Evolutionary conservation across 2,329 filamentous ascomycete genomes (phyloP).

Genomic region (Cladosporium phlei): DNA sequence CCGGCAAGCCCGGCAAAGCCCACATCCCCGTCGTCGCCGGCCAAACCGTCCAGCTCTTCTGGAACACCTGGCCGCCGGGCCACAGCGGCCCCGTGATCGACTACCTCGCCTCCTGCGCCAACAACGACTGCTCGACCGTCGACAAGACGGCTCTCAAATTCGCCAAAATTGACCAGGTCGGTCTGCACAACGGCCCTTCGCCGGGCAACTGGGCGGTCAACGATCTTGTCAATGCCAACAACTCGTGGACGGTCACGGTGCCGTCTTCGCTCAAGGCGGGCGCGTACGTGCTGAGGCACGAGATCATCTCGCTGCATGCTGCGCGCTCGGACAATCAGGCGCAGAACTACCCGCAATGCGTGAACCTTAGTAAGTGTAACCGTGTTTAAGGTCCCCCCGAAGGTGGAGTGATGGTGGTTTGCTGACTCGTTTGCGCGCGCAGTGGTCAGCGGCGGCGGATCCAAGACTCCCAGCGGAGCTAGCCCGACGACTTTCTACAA

Average conservation of each 20-base stretch:
- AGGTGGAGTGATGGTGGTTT: too few relatives aligned
- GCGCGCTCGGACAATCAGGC: slow-evolving; percentile 42
- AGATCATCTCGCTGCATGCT: slow-evolving; percentile 48
- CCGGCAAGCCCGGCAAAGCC: slow-evolving; percentile 27
- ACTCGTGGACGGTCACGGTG: slow-evolving; percentile 43
- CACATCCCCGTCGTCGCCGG: slow-evolving; percentile 33
- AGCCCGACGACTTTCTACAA: slow-evolving; percentile 55
- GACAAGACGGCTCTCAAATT: slow-evolving; percentile 53
- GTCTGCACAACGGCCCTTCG: slow-evolving; percentile 43
- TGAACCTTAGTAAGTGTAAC: too few relatives aligned
- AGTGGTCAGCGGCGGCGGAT: slow-evolving; percentile 33
- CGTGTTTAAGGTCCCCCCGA: too few relatives aligned
- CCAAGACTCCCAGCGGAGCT: slow-evolving; percentile 46
- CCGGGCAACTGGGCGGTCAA: slow-evolving; percentile 55
- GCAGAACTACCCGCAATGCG: slow-evolving; percentile 50
- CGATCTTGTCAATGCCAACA: slow-evolving; percentile 46
- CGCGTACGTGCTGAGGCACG: slow-evolving; percentile 52
- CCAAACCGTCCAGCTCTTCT: slow-evolving; percentile 36
- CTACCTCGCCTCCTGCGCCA: slow-evolving; percentile 57
- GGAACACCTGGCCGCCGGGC: slow-evolving; percentile 61
- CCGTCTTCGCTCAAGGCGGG: slow-evolving; percentile 42
- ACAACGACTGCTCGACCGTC: slow-evolving; percentile 52
- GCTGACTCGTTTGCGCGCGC: too few relatives aligned
- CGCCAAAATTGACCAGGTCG: slow-evolving; percentile 59
- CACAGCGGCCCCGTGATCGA: slow-evolving; percentile 62